Base-by-base conservation (phyloP, 2,329 filamentous ascomycete species). In the Aspergillus ochraceoroseus region DNA sequence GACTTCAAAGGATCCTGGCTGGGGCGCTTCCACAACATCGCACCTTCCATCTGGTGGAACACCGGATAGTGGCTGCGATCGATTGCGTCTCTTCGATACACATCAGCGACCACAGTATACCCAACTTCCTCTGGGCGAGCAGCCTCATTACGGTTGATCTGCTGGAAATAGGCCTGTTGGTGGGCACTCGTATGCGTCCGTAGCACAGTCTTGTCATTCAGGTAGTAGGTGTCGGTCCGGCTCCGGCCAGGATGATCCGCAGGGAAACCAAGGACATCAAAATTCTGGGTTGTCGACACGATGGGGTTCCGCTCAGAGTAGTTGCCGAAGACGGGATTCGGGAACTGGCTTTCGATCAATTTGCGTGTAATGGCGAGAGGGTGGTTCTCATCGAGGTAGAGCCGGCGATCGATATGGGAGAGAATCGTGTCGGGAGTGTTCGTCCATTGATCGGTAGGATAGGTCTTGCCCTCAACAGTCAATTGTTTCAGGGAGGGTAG, bases 41-140 rank as follows among this genome's bases (percentile, higher is more conserved):
- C 90, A 8, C 88, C 90, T 64, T 98, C 92, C 89, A 96, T 96
- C 69, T 98, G 92, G 67, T 98, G 92, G 66, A 98, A 98, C 43
- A 94, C 80, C 0, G 92, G 92, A 66, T 96, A 96, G 67, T 98
- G 92, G 54, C 83, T 92, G 41, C 86, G 80, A 66, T 98, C 92
- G 57, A 98, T 84, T 41, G 90, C 89, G 76, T 98, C 92, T 50
- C 92, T 78, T 29, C 92, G 80, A 65, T 96, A 98, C 12, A 98
- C 92, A 63, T 98, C 92, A 15, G 90, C 92, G 44, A 84, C 85
- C 61, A 98, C 85, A 22, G 94, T 83, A 62, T 88, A 98, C 2
- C 90, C 92, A 25, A 81, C 76, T 34, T 68, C 52, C 26, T 62
- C 56, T 3, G 63, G 63, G 5, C 53, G 55, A 6, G 45, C 54